Evolutionary conservation across 768 basidiomycete species (phyloP).

Genomic region (Leccinum broughii): DNA sequence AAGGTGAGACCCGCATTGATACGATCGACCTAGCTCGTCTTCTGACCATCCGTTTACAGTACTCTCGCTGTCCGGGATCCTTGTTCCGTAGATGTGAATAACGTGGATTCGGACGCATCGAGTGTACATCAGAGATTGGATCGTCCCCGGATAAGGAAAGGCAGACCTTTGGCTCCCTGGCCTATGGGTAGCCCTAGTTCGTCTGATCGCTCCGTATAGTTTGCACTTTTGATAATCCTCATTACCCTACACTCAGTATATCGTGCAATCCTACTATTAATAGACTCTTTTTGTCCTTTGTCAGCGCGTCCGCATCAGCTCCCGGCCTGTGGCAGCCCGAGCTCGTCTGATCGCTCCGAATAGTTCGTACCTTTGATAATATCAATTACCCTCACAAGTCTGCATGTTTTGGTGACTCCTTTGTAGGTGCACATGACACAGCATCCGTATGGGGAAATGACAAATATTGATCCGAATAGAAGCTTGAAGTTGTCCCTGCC

Average conservation of each 20-base stretch:
- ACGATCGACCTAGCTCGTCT: neutral
- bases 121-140: conserved; percentile 9
- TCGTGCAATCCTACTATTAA: neutral
- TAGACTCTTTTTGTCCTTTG: neutral
- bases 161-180: conserved; percentile 6
- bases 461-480: too few species aligned
- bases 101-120: conserved; percentile 26
- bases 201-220: neutral
- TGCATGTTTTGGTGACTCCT: too few species aligned
- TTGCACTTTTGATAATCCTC: neutral
- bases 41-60: conserved; percentile 2
- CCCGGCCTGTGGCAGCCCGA: too few species aligned
- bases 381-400: too few species aligned
- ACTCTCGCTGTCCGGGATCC: neutral
- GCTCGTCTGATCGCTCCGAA: too few species aligned
- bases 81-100: conserved; percentile 16
- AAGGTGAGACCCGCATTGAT: conserved; percentile 14
- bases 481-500: too few species aligned
- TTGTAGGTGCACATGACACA: too few species aligned
- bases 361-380: too few species aligned
- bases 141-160: conserved; percentile 1
- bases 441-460: too few species aligned
- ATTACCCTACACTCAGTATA: neutral
- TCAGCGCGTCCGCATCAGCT: too few species aligned
- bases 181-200: conserved; percentile 12